A percentile compares a stretch with the other conserved stretches of the same genome.
Conservation (phyloP, 768 basidiomycete species). For the Fistulinella prunicolor region DNA sequence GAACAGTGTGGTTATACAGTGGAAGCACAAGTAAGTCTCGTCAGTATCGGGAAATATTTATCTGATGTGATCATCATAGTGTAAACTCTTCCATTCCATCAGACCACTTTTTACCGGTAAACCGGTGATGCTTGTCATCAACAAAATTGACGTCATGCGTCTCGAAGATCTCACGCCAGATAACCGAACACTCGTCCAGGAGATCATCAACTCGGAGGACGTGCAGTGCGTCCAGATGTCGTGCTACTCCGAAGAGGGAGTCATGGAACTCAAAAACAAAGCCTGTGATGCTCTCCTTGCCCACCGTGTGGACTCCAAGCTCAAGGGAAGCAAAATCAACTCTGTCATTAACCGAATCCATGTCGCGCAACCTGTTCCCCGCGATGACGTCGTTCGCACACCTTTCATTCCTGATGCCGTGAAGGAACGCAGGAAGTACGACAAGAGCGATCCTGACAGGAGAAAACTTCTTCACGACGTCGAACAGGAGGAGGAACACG, state of each 20-base stretch:
- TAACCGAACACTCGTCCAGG: conserved; percentile 76
- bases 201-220: conserved; percentile 74
- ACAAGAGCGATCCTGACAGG: conserved; percentile 83
- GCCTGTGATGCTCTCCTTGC: conserved; percentile 96
- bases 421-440: conserved; percentile 74
- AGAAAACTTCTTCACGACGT: conserved; percentile 71
- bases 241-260: conserved; percentile 95
- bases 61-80: conserved; percentile 43
- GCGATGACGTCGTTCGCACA: conserved; percentile 85
- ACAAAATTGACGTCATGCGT: conserved; percentile 94
- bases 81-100: conserved; percentile 98
- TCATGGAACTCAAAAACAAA: conserved; percentile 93
- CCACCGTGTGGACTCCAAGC: conserved; percentile 90
- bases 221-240: conserved; percentile 83
- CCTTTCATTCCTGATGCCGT: conserved; percentile 89
- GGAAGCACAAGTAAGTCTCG: conserved; percentile 79
- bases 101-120: conserved; percentile 95
- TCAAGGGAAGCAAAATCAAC: conserved; percentile 92
- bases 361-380: conserved; percentile 84
- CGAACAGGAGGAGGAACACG: conserved; percentile 83
- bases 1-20: conserved; percentile 98
- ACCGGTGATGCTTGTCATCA: conserved; percentile 91
- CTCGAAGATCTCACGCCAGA: conserved; percentile 80
- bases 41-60: background rate
- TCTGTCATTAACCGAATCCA: conserved; percentile 93